Base-by-base conservation (phyloP, 345 rosid genomes). In the Boechera retrofracta region DNA sequence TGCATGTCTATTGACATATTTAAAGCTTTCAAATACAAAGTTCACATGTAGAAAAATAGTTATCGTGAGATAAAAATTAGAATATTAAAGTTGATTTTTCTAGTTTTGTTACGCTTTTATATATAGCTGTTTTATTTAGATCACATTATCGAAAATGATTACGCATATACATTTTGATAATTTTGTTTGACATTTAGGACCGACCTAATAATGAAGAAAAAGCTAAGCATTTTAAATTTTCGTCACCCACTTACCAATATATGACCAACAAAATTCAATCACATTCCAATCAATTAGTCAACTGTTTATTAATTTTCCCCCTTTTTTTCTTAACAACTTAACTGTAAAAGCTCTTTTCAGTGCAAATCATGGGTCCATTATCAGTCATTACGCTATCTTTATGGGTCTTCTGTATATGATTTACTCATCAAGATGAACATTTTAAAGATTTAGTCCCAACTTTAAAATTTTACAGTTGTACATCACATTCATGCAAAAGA, bases 171-270 rank as follows among this genome's bases (percentile, higher is more conserved):
- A 15, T 64, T 13, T 11, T 45, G 77, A 74, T 74, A 41, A 36
- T 11, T 31, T 69, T 61, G 75, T 69, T 77, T 77, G 80, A 77
- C 80, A 71, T 42, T 69, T 62, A 52, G 75, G 70, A 77, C 75
- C 75, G 80, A 77, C 80, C 80, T 62, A 76, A 76, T 76, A 60
- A 53, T 69, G 70, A 76, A 62, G 70, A 69, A 69, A 75, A 76
- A 53, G 75, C 32, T 62, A 69, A 32, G 56, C 58, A 44, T 5
- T 60, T 76, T 5, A 48, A 4, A 32, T 21, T 31, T 60, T 42
- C n/a, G 48, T 41, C 67, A 77, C 60, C 64, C 71, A 54, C 80
- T 69, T 68, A 60, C 70, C 63, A 51, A 68, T 52, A 69, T 52
- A 61, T 33, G 48, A 62, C 70, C 80, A 69, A 64, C 57, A 52